Evolutionary conservation across 495 filamentous ascomycete species (phyloP).

Genomic region (Penicillium crystallinum): DNA sequence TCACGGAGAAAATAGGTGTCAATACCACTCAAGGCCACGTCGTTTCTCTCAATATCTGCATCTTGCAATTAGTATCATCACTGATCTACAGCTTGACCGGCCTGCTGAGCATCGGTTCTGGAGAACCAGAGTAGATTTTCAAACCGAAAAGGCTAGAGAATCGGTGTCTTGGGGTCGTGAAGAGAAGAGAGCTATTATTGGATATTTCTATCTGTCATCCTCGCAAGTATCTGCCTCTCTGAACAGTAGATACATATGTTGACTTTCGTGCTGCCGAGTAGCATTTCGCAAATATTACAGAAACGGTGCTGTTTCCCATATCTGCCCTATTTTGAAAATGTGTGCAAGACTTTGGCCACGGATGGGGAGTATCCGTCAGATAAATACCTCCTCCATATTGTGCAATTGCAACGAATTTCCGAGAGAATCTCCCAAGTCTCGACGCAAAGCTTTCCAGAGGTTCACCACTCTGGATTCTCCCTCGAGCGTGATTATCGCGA

Average conservation of each 20-base stretch:
- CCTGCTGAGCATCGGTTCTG: constrained; percentile 10
- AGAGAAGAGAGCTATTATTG: constrained; percentile 17
- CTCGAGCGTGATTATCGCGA: background rate
- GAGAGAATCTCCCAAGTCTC: constrained; percentile 14
- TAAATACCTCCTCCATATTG: constrained; percentile 12
- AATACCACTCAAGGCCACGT: constrained; percentile 31
- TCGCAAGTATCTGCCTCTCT: constrained; percentile 2
- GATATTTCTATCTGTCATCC: constrained; percentile 21
- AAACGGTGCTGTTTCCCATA: constrained; percentile 13
- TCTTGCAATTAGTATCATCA: constrained; percentile 39
- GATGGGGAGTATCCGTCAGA: constrained; percentile 8
- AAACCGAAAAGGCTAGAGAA: background rate
- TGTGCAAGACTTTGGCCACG: constrained; percentile 6
- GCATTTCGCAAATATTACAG: constrained; percentile 13
- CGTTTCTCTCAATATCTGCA: constrained; percentile 35
- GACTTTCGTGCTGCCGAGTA: background rate
- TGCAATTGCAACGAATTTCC: constrained; percentile 16
- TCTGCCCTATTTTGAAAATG: constrained; percentile 11
- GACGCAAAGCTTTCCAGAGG: background rate
- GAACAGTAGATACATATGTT: background rate
- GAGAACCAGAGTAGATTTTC: background rate
- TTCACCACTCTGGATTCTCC: background rate
- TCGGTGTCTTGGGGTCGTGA: constrained; percentile 8
- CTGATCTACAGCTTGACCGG: constrained; percentile 38
- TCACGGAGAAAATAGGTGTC: constrained; percentile 6